These are phyloP conservation scores for Dactylorhiza incarnata DNA, from an alignment of 106 monocot species.

Conservation along the genomic window DNA sequence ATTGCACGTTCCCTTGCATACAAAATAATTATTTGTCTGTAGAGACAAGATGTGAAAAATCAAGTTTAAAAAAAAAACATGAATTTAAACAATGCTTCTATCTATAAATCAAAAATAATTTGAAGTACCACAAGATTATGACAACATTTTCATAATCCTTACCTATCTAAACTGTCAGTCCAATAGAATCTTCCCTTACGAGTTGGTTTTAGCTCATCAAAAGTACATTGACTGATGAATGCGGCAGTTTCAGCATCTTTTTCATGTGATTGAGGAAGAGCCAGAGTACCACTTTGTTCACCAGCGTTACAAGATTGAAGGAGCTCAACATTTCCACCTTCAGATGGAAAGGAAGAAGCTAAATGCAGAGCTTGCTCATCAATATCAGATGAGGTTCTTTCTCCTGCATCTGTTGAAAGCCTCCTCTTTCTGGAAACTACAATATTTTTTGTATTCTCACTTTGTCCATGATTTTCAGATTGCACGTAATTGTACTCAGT, in stretches of 20 bases:
- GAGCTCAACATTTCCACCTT: constrained; percentile 13
- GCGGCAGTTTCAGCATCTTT: constrained; percentile 21
- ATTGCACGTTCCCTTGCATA: constrained; percentile 65
- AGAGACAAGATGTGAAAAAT: constrained; percentile 7
- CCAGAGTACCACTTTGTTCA: neutral
- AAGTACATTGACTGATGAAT: constrained; percentile 31
- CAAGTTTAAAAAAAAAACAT: neutral
- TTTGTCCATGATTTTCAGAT: constrained; percentile 7
- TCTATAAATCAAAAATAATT: neutral
- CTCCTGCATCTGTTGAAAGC: constrained; percentile 17
- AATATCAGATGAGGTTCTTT: neutral
- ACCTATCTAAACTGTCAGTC: constrained; percentile 81
- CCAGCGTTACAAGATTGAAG: constrained; percentile 5
- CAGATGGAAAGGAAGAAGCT: neutral
- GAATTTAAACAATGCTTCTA: neutral
- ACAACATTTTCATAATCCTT: neutral
- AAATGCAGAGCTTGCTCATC: constrained; percentile 11
- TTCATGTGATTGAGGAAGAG: constrained; percentile 15
- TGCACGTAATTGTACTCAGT: constrained; percentile 12
- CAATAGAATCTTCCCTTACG: constrained; percentile 46
- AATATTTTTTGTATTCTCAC: neutral
- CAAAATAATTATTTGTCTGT: constrained; percentile 63
- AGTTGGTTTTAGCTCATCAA: constrained; percentile 27
- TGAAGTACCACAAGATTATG: neutral
- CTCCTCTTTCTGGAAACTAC: constrained; percentile 28